phyloP scores from a whole-genome alignment of 441 rosid genomes.

The Pelargonium exstipulatum region DNA sequence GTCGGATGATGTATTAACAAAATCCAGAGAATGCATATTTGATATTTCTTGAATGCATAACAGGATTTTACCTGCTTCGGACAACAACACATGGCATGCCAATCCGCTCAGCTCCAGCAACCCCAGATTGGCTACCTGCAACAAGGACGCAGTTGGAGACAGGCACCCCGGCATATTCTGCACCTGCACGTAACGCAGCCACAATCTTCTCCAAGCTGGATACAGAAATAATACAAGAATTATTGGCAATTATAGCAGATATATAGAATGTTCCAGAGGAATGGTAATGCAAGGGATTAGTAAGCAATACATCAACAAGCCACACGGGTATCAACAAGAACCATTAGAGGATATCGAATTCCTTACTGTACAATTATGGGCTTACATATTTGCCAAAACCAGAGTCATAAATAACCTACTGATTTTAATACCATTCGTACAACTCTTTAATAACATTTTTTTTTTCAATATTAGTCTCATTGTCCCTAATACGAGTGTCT shows the following conservation, averaged over 20 bases:
- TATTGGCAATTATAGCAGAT: not conserved
- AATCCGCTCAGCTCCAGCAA: slow-evolving; percentile 61
- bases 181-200: slow-evolving; percentile 76
- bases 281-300: not conserved
- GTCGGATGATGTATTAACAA: not conserved
- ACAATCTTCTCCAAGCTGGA: slow-evolving; percentile 64
- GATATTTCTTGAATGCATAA: not conserved
- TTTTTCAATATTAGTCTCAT: no score
- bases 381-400: not conserved
- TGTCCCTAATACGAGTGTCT: no score
- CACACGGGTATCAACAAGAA: not conserved
- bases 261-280: not conserved
- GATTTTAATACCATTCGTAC: not conserved
- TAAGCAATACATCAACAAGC: not conserved
- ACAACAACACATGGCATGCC: slow-evolving; percentile 83
- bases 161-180: slow-evolving; percentile 54
- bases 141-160: slow-evolving; percentile 60
- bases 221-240: not conserved
- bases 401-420: not conserved
- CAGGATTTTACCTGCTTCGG: slow-evolving; percentile 62
- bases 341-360: not conserved
- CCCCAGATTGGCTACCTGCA: slow-evolving; percentile 80
- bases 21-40: not conserved
- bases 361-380: not conserved
- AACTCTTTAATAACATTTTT: not conserved